Percentiles rank a stretch among this genome's conserved stretches.
These are phyloP conservation scores for Aeschynomene evenia DNA, from an alignment of 306 rosid genomes.

Conservation along the genomic window DNA sequence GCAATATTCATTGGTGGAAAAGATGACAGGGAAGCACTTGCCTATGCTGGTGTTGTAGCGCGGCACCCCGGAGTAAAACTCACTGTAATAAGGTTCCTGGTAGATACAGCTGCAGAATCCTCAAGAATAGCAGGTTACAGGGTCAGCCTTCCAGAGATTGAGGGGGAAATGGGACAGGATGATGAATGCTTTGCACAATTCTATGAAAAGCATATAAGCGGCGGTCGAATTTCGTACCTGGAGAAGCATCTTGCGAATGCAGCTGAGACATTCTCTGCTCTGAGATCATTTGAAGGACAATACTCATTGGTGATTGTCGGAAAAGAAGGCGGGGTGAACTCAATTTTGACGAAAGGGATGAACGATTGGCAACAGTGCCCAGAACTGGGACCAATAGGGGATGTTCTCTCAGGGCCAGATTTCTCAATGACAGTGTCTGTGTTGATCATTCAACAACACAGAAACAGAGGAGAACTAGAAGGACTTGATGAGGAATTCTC, in stretches of 20 bases:
- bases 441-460: slow-evolving; percentile 77
- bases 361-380: slow-evolving; percentile 96
- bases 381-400: slow-evolving; percentile 92
- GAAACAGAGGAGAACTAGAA: slow-evolving; percentile 70
- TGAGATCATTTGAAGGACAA: slow-evolving; percentile 73
- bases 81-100: slow-evolving; percentile 72
- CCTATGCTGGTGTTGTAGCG: slow-evolving; percentile 66
- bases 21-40: slow-evolving; percentile 87
- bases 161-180: slow-evolving; percentile 65
- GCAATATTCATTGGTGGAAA: slow-evolving; percentile 85
- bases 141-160: slow-evolving; percentile 51
- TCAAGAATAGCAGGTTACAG: slow-evolving; percentile 49
- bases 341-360: slow-evolving; percentile 78
- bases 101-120: slow-evolving; percentile 51
- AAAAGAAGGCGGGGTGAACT: slow-evolving; percentile 71
- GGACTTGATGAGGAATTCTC: slow-evolving; percentile 92
- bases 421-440: slow-evolving; percentile 63
- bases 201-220: slow-evolving; percentile 60
- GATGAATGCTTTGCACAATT: slow-evolving; percentile 84
- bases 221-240: slow-evolving; percentile 52
- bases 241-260: slow-evolving; percentile 85
- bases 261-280: slow-evolving; percentile 65
- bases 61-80: slow-evolving; percentile 73
- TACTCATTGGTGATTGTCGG: slow-evolving; percentile 82
- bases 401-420: slow-evolving; percentile 87